Evolutionary conservation across 2,329 filamentous ascomycete genomes (phyloP), one percentile per base, ranked within the genome.

Genomic region (Pseudogymnoascus sp.): DNA sequence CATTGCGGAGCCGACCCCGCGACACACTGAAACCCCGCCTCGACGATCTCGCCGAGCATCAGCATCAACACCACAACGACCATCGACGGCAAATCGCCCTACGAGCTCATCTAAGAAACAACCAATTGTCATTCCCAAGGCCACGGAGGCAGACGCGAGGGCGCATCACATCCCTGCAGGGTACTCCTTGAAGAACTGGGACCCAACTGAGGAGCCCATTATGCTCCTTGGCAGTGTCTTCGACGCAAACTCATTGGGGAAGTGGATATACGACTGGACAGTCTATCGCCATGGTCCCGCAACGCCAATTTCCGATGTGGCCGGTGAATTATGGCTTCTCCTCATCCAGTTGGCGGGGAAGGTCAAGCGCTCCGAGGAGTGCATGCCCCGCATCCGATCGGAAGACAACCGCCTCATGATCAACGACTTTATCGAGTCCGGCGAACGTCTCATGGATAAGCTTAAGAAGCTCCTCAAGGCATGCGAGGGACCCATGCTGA

Each of bases 211-310:
- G 79, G 87, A 92, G 68, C 94, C 94, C 60, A 97, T 99, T 73
- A 87, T 97, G 73, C 84, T 99, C 27, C 83, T 97, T 21, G 94
- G 94, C 59, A 96, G 91, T 72, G 94, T 97, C 62, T 97, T 97
- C 72, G 94, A 97, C 73, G 91, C 93, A 72, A 97, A 97, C 82
- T 96, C 91, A 27, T 83, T 99, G 31, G 94, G 94, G 71, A 97
- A 97, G 78, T 99, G 94, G 94, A 95, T 99, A 72, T 99, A 96
- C 77, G 94, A 97, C 81, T 99, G 94, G 94, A 97, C 94, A 15
- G 91, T 97, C 66, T 96, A 91, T 79, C 87, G 89, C 74, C 87
- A 95, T 68, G 91, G 91, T 38, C 84, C 91, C 12, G 84, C 84
- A 41, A 91, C 89, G 9, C 90, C 92, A 59, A 90, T 97, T 71